Percentiles rank a stretch among this genome's conserved stretches.
These are phyloP conservation scores for Penicillium goetzii DNA, from an alignment of 495 filamentous ascomycete species.

Conservation along the genomic window DNA sequence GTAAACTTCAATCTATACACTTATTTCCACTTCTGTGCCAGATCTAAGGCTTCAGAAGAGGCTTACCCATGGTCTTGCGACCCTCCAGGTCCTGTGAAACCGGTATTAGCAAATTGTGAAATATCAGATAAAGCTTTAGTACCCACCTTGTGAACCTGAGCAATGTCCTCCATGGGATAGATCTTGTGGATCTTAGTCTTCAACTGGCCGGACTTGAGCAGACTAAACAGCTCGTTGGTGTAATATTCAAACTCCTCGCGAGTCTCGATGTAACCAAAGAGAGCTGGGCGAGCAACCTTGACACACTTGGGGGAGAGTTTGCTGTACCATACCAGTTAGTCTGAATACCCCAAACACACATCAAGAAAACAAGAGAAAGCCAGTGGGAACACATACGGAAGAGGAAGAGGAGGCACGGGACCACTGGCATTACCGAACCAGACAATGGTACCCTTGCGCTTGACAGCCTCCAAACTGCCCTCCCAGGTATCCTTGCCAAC, in stretches of 20 bases:
- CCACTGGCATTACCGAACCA: constrained; percentile 91
- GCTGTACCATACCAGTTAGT: constrained; percentile 24
- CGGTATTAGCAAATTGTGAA: constrained; percentile 12
- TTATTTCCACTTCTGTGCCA: background rate
- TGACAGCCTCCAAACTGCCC: constrained; percentile 73
- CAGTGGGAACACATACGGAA: constrained; percentile 52
- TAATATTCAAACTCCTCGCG: constrained; percentile 77
- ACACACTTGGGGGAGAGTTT: constrained; percentile 77
- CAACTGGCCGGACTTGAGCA: constrained; percentile 69
- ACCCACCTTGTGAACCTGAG: constrained; percentile 66
- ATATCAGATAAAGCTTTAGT: background rate
- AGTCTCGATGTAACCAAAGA: constrained; percentile 76
- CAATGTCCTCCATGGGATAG: constrained; percentile 80
- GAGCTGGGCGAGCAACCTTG: constrained; percentile 72
- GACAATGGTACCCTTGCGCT: constrained; percentile 80
- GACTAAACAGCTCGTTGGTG: constrained; percentile 70
- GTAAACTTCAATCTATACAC: background rate
- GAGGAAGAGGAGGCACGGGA: constrained; percentile 72
- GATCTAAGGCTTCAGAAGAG: constrained; percentile 43
- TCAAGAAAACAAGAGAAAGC: background rate
- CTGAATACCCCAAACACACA: background rate
- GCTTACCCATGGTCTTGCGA: constrained; percentile 82
- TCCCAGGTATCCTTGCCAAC: constrained; percentile 91
- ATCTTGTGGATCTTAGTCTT: constrained; percentile 76
- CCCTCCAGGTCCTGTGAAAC: constrained; percentile 70